phyloP scores from a whole-genome alignment of 805 yeast genomes.

The Spathaspora sp. region DNA sequence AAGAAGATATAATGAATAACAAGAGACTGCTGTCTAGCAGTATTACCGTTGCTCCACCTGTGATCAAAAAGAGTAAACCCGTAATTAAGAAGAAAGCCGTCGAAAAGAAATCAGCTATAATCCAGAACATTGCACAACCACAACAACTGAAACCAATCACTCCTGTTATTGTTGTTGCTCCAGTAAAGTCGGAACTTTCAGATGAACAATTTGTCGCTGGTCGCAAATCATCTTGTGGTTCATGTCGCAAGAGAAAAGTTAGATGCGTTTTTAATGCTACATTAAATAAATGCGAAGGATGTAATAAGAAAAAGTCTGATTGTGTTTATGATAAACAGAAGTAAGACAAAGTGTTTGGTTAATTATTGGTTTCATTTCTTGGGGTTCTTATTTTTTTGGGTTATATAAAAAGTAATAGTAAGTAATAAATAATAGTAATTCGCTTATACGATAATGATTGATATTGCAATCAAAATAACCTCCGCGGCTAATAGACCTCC shows the following conservation, averaged over 20 bases:
- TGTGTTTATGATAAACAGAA: conserved; percentile 26
- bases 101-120: background rate
- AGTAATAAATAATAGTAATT: background rate
- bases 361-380: background rate
- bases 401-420: background rate
- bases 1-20: conserved; percentile 49
- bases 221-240: conserved; percentile 36
- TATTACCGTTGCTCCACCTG: conserved; percentile 8
- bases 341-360: background rate
- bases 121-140: background rate
- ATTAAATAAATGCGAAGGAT: conserved; percentile 36
- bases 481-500: background rate
- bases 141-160: conserved; percentile 1
- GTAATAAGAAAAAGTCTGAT: conserved; percentile 31
- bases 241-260: conserved; percentile 42
- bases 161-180: background rate
- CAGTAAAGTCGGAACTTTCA: background rate
- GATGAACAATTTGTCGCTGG: background rate
- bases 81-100: background rate
- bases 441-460: too few species aligned
- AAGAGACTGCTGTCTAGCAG: conserved; percentile 17
- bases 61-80: conserved; percentile 11
- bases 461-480: too few species aligned
- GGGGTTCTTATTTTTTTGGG: background rate
- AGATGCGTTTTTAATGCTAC: conserved; percentile 34